A percentile compares a stretch with the other conserved stretches of the same genome.
These are phyloP conservation scores for Guadua angustifolia DNA, from an alignment of 176 grass and related monocot species.

Conservation along the genomic window DNA sequence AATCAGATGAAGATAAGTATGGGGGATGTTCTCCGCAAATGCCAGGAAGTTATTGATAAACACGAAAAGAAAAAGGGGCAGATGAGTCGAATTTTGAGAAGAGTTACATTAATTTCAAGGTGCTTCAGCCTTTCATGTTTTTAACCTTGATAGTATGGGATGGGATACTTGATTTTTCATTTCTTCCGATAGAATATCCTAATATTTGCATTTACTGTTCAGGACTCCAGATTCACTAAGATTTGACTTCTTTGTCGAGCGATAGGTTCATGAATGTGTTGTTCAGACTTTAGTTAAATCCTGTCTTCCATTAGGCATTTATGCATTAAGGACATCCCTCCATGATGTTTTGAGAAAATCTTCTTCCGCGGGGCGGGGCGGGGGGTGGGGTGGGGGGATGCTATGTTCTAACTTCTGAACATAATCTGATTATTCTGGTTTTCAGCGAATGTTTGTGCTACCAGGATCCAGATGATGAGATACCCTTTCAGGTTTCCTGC, in stretches of 20 bases:
- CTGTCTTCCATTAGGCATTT: conserved; percentile 8
- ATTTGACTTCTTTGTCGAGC: conserved; percentile 12
- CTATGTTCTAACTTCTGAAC: conserved; percentile 29
- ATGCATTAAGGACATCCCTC: not conserved
- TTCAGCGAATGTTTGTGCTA: conserved; percentile 55
- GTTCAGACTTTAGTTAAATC: conserved; percentile 3
- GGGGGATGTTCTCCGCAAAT: conserved; percentile 55
- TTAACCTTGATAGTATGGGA: conserved; percentile 11
- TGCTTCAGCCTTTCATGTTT: conserved; percentile 18
- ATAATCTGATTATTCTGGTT: conserved; percentile 18
- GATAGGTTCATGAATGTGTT: not conserved
- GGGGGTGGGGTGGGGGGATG: not conserved
- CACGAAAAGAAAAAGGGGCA: conserved; percentile 52
- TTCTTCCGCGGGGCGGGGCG: not conserved
- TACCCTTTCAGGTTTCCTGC: conserved; percentile 37
- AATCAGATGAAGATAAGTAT: conserved; percentile 50
- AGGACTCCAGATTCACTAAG: not conserved
- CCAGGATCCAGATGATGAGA: conserved; percentile 36
- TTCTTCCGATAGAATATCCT: not conserved
- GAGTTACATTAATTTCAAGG: conserved; percentile 48
- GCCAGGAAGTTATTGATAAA: conserved; percentile 49
- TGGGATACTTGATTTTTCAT: not conserved
- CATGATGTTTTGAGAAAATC: conserved; percentile 4
- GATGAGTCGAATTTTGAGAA: conserved; percentile 43
- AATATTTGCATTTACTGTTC: conserved; percentile 12